phyloP scores from a whole-genome alignment of 2,329 filamentous ascomycete genomes.

The Westerdykella ornata region DNA sequence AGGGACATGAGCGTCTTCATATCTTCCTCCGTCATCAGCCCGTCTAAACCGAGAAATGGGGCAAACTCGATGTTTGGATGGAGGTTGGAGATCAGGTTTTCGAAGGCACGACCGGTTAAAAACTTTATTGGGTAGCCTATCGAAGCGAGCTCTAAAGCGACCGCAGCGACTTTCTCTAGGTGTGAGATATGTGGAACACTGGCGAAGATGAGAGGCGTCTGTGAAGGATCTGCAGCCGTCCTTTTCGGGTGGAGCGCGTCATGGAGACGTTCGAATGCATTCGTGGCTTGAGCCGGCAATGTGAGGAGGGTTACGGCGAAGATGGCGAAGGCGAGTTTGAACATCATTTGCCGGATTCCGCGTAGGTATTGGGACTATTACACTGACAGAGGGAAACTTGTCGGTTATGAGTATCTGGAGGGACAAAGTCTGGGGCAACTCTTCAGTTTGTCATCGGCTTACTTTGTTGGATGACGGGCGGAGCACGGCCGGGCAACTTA shows the following conservation, averaged over 20 bases:
- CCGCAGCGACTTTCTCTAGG: slow-evolving; percentile 19
- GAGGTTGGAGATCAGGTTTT: slow-evolving; percentile 27
- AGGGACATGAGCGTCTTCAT: slow-evolving; percentile 20
- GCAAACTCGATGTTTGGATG: slow-evolving; percentile 38
- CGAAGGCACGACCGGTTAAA: slow-evolving; percentile 36
- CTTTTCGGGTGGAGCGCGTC: neutral
- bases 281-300: too few species aligned
- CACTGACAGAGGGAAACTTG: too few species aligned
- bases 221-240: slow-evolving; percentile 3
- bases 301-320: too few species aligned
- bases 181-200: slow-evolving; percentile 17
- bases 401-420: too few species aligned
- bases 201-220: slow-evolving; percentile 20
- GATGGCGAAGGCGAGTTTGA: too few species aligned
- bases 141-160: slow-evolving; percentile 36
- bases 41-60: slow-evolving; percentile 24
- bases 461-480: too few species aligned
- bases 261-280: neutral
- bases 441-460: too few species aligned
- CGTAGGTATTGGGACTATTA: too few species aligned
- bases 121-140: slow-evolving; percentile 42
- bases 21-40: slow-evolving; percentile 14
- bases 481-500: too few species aligned
- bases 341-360: too few species aligned
- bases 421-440: too few species aligned